Conservation (phyloP, 768 basidiomycete species). For the Rhizopogon roseolus region DNA sequence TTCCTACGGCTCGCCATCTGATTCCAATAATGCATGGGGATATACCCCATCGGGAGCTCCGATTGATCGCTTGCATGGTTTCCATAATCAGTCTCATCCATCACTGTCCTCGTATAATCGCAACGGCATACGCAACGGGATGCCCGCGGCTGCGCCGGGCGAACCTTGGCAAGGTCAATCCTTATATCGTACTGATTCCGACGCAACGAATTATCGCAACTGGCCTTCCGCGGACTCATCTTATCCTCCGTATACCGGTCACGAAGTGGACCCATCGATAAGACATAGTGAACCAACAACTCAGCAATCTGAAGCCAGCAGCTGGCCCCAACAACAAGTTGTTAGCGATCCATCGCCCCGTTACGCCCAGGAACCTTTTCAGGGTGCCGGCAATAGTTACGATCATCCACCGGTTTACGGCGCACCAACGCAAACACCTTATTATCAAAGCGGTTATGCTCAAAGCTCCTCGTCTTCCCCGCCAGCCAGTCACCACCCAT, state of each 20-base stretch:
- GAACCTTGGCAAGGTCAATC: conserved; percentile 22
- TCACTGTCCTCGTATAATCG: conserved; percentile 48
- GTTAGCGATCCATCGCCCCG: conserved; percentile 10
- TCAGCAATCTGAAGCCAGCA: conserved; percentile 31
- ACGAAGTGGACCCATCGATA: conserved; percentile 38
- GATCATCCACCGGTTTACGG: conserved; percentile 19
- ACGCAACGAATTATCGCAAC: conserved; percentile 40
- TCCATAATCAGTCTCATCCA: conserved; percentile 46
- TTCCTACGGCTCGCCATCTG: conserved; percentile 38
- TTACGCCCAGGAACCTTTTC: conserved; percentile 17
- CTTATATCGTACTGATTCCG: conserved; percentile 23
- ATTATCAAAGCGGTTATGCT: conserved; percentile 22
- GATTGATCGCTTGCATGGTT: conserved; percentile 32
- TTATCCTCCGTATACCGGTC: conserved; percentile 28
- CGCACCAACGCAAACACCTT: conserved; percentile 22
- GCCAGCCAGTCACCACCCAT: conserved; percentile 32
- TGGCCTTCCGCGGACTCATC: conserved; percentile 41
- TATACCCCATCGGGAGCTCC: conserved; percentile 34
- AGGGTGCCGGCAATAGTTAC: conserved; percentile 14
- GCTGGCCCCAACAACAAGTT: conserved; percentile 21
- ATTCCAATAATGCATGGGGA: conserved; percentile 50
- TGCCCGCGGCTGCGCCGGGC: conserved; percentile 10
- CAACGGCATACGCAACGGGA: conserved; percentile 19
- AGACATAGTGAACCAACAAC: conserved; percentile 25
- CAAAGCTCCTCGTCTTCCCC: conserved; percentile 25